phyloP scores from a whole-genome alignment of 768 basidiomycete genomes.

The Fibroporia radiculosa region DNA sequence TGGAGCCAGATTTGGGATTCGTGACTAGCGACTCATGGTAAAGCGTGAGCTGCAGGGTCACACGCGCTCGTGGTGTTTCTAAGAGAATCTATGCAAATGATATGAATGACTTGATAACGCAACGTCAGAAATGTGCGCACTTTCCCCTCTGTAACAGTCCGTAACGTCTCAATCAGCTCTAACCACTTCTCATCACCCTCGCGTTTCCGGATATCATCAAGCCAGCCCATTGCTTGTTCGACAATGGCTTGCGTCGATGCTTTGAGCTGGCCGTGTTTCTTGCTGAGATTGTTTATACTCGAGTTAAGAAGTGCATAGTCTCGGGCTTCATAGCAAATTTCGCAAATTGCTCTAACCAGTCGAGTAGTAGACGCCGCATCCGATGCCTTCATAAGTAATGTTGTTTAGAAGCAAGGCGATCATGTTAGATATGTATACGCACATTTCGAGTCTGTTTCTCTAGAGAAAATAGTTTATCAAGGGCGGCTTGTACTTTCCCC shows the following conservation, averaged over 20 bases:
- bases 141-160: constrained; percentile 95
- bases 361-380: constrained; percentile 89
- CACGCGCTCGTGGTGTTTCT: constrained; percentile 91
- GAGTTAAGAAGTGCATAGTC: constrained; percentile 68
- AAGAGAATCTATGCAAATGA: constrained; percentile 69
- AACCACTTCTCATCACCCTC: constrained; percentile 75
- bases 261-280: constrained; percentile 97
- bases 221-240: constrained; percentile 75
- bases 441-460: constrained; percentile 99
- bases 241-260: constrained; percentile 87
- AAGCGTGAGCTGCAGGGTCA: constrained; percentile 79
- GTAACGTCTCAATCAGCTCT: constrained; percentile 81
- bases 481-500: constrained; percentile 74
- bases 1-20: constrained; percentile 31
- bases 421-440: constrained; percentile 18
- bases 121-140: constrained; percentile 32
- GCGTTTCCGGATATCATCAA: constrained; percentile 63
- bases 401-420: neutral
- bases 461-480: constrained; percentile 81
- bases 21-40: constrained; percentile 73
- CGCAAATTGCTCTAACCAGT: constrained; percentile 65
- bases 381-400: constrained; percentile 55
- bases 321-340: constrained; percentile 64
- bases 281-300: constrained; percentile 63
- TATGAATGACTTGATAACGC: neutral